A percentile compares a stretch with the other conserved stretches of the same genome.
Conservation (phyloP, 345 rosid species). For the Euphorbia pulcherrima region DNA sequence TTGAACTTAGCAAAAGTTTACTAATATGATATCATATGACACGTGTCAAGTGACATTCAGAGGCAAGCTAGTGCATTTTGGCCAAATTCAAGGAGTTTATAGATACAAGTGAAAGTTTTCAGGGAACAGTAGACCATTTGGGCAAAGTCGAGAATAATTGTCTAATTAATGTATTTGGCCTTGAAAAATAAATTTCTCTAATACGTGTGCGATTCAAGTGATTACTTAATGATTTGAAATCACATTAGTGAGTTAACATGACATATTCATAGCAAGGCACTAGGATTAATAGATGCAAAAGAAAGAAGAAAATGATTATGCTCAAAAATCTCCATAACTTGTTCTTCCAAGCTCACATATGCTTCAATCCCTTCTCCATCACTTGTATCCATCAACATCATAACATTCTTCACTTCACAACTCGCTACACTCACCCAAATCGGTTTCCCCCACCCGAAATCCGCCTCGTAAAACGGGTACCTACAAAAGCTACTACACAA, state of each 20-base stretch:
- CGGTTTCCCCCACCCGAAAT: conserved; percentile 13
- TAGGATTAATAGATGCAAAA: conserved; percentile 1
- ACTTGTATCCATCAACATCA: background rate
- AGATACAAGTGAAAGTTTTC: too few relatives aligned
- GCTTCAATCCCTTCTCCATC: conserved; percentile 10
- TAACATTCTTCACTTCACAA: conserved; percentile 6
- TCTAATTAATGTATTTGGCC: too few relatives aligned
- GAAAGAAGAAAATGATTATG: conserved; percentile 1
- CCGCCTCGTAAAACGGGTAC: conserved; percentile 1
- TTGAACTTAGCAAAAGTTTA: too few relatives aligned
- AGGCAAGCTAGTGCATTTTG: too few relatives aligned
- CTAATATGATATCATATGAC: too few relatives aligned
- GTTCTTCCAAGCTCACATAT: conserved; percentile 3
- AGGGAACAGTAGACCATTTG: too few relatives aligned
- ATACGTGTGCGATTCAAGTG: too few relatives aligned
- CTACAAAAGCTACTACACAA: conserved; percentile 7
- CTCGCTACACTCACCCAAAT: background rate
- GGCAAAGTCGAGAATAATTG: too few relatives aligned
- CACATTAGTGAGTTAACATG: background rate
- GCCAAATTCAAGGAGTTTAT: too few relatives aligned
- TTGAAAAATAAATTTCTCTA: too few relatives aligned
- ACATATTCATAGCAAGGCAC: background rate
- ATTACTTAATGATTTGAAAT: too few relatives aligned
- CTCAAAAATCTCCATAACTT: conserved; percentile 1
- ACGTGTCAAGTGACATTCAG: too few relatives aligned